These are phyloP conservation scores for Diospyros kaki DNA, from an alignment of 148 eudicot species.

Conservation along the genomic window DNA sequence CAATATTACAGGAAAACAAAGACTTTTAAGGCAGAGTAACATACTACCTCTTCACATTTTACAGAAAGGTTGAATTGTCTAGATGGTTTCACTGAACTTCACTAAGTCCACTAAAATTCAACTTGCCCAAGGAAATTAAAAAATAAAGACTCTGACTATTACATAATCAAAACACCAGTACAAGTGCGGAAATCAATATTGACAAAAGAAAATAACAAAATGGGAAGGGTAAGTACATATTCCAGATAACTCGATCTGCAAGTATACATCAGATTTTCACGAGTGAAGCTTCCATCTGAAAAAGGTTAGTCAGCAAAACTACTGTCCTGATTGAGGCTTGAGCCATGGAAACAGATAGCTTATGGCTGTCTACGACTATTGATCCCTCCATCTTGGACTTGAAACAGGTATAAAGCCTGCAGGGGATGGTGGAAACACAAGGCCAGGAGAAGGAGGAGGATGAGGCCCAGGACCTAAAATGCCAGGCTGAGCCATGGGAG, in stretches of 20 bases:
- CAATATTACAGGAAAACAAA: conserved; percentile 12
- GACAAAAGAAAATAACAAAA: conserved; percentile 1
- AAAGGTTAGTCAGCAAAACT: conserved; percentile 5
- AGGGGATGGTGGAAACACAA: conserved; percentile 65
- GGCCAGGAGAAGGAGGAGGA: conserved; percentile 74
- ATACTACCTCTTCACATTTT: conserved; percentile 26
- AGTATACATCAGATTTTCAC: conserved; percentile 16
- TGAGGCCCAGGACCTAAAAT: conserved; percentile 71
- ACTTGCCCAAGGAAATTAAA: conserved; percentile 2
- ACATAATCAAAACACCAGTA: conserved; percentile 14
- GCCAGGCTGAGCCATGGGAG: conserved; percentile 59
- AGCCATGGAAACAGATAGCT: conserved; percentile 12
- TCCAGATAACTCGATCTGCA: conserved; percentile 7
- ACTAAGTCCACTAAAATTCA: conserved; percentile 15
- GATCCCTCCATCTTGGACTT: conserved; percentile 90
- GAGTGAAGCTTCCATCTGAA: conserved; percentile 12
- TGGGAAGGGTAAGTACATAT: conserved; percentile 5
- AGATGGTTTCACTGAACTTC: conserved; percentile 20
- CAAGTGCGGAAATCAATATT: conserved; percentile 8
- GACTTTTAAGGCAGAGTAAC: conserved; percentile 5
- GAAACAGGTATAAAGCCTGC: conserved; percentile 62
- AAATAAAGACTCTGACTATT: conserved; percentile 11
- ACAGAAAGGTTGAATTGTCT: conserved; percentile 8
- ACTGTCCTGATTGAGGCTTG: conserved; percentile 4
- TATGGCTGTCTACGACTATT: conserved; percentile 25